Evolutionary conservation across 768 basidiomycete species (phyloP).

Genomic region (Pisolithus marmoratus): DNA sequence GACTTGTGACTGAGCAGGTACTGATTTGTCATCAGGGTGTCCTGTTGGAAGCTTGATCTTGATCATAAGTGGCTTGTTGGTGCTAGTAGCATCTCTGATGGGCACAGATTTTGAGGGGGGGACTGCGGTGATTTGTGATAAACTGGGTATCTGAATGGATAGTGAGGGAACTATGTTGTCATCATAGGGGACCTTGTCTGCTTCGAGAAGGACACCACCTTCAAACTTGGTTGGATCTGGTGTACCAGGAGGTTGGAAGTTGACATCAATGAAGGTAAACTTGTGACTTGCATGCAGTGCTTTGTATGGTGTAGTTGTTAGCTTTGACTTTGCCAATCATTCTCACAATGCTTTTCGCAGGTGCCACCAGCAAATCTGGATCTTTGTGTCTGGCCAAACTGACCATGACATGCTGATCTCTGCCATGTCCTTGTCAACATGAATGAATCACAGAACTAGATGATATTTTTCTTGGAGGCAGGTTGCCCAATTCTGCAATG

Average conservation of each 20-base stretch:
- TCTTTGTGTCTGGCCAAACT: constrained; percentile 4
- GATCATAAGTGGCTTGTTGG: background rate
- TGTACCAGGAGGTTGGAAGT: background rate
- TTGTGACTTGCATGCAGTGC: background rate
- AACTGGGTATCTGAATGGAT: background rate
- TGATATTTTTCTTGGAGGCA: constrained; percentile 6
- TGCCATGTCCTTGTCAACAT: constrained; percentile 10
- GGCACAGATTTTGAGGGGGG: too few relatives aligned
- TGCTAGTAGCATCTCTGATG: background rate
- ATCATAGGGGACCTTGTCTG: background rate
- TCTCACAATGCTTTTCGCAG: constrained; percentile 2
- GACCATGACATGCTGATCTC: constrained; percentile 6
- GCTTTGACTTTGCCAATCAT: constrained; percentile 4
- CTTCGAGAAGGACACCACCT: background rate
- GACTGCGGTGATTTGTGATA: background rate
- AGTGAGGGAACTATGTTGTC: background rate
- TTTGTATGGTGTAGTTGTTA: constrained; percentile 9
- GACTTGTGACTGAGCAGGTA: constrained; percentile 1
- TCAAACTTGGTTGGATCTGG: background rate
- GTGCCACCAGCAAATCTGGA: constrained; percentile 11
- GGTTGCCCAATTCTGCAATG: constrained; percentile 12
- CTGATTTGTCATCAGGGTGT: background rate
- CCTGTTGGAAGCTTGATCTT: constrained; percentile 1
- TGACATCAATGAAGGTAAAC: background rate
- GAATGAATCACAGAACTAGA: constrained; percentile 2